A percentile compares a stretch with the other conserved stretches of the same genome.
These are phyloP conservation scores for Trametes cingulata DNA, from an alignment of 768 basidiomycete species.

Conservation along the genomic window DNA sequence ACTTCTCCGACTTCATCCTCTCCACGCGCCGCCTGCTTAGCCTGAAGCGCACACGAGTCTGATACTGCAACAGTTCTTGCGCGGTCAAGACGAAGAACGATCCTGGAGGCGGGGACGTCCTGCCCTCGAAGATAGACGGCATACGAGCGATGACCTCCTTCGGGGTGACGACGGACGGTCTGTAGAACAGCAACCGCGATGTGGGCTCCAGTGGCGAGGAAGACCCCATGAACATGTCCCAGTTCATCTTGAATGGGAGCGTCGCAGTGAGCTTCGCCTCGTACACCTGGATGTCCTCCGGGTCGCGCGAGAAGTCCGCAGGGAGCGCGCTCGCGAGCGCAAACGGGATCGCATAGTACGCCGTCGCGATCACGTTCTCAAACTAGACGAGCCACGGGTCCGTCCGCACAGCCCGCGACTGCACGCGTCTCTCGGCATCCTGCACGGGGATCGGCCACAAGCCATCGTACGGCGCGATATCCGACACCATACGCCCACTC, in stretches of 20 bases:
- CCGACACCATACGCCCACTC: constrained; percentile 29
- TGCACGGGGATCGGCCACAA: constrained; percentile 31
- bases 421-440: constrained; percentile 19
- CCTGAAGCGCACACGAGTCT: constrained; percentile 11
- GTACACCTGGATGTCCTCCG: constrained; percentile 18
- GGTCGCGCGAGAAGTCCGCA: constrained; percentile 16
- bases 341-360: constrained; percentile 25
- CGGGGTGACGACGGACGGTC: neutral
- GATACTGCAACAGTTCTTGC: constrained; percentile 10
- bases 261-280: neutral
- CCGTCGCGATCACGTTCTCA: constrained; percentile 25
- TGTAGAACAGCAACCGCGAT: constrained; percentile 16
- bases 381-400: constrained; percentile 30
- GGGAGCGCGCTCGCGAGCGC: constrained; percentile 12
- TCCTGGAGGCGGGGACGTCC: constrained; percentile 1
- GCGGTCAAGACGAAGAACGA: constrained; percentile 15
- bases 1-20: constrained; percentile 16
- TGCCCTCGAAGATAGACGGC: neutral
- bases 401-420: constrained; percentile 17
- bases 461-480: constrained; percentile 31
- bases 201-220: constrained; percentile 2
- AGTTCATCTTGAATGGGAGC: neutral
- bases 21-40: constrained; percentile 19
- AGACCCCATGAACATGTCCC: neutral
- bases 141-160: neutral